These are phyloP conservation scores for Aureobasidium leucospermi DNA, from an alignment of 2,329 filamentous ascomycete species.

Conservation along the genomic window DNA sequence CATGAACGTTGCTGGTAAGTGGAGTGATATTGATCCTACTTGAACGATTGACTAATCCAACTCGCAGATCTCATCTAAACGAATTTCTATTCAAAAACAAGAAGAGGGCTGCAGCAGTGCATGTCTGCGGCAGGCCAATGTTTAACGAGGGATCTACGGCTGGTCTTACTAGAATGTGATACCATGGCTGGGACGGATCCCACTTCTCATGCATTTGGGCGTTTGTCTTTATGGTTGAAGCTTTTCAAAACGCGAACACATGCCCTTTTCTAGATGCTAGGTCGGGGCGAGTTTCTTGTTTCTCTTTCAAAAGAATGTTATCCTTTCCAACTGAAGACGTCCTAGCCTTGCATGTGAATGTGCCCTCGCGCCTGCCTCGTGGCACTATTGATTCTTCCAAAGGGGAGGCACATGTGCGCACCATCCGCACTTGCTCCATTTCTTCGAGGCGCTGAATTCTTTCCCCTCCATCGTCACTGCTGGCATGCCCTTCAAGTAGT, in stretches of 20 bases:
- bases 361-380: not conserved
- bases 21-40: constrained; percentile 23
- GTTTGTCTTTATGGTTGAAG: constrained; percentile 14
- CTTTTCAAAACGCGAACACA: constrained; percentile 14
- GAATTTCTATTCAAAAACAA: constrained; percentile 12
- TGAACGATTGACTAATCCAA: constrained; percentile 48
- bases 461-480: too few species aligned
- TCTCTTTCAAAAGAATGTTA: constrained; percentile 11
- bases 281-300: constrained; percentile 11
- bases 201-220: constrained; percentile 15
- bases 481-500: too few species aligned
- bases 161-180: constrained; percentile 13
- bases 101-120: constrained; percentile 13
- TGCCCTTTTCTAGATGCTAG: constrained; percentile 15
- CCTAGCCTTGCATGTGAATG: not conserved
- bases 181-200: constrained; percentile 10
- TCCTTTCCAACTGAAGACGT: not conserved
- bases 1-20: constrained; percentile 71
- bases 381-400: too few species aligned
- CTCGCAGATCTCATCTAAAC: constrained; percentile 33
- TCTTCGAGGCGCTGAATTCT: too few species aligned
- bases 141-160: constrained; percentile 14
- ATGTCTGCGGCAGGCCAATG: constrained; percentile 7
- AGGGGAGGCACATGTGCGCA: not conserved
- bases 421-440: too few species aligned